Conservation (phyloP, 371 early-diverging fungal species). For the Mortierella sp. region DNA sequence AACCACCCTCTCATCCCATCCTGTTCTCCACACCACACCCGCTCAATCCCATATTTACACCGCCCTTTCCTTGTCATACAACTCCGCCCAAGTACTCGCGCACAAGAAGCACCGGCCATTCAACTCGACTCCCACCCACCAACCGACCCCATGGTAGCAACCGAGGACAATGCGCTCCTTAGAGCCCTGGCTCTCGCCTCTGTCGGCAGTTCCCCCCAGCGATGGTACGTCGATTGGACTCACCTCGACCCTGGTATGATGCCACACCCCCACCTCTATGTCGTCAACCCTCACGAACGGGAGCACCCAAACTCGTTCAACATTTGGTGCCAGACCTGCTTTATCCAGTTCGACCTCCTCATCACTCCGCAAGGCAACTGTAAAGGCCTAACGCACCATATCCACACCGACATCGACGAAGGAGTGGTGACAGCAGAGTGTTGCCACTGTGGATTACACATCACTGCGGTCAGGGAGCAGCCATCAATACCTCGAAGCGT, state of each 20-base stretch:
- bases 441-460: conserved; percentile 32
- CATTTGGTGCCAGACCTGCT: conserved; percentile 31
- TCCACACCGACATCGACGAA: conserved; percentile 13
- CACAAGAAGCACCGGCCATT: neutral
- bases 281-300: conserved; percentile 16
- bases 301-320: neutral
- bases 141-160: too few species aligned
- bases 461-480: conserved; percentile 14
- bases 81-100: too few species aligned
- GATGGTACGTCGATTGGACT: conserved; percentile 36
- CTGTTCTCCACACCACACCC: too few species aligned
- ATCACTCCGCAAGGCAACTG: conserved; percentile 9
- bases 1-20: too few species aligned
- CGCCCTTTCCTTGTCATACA: neutral
- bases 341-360: conserved; percentile 22
- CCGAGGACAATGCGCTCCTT: neutral
- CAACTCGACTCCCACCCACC: too few species aligned
- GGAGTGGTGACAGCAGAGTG: conserved; percentile 17
- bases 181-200: conserved; percentile 15
- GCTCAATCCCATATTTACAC: neutral
- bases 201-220: conserved; percentile 27
- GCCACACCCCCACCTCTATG: conserved; percentile 35
- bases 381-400: conserved; percentile 22
- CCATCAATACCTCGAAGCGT: conserved; percentile 25
- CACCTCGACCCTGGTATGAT: conserved; percentile 25